These are phyloP conservation scores for Blepharisma stoltei DNA, from an alignment of 73 alveolate genomes.

Conservation along the genomic window DNA sequence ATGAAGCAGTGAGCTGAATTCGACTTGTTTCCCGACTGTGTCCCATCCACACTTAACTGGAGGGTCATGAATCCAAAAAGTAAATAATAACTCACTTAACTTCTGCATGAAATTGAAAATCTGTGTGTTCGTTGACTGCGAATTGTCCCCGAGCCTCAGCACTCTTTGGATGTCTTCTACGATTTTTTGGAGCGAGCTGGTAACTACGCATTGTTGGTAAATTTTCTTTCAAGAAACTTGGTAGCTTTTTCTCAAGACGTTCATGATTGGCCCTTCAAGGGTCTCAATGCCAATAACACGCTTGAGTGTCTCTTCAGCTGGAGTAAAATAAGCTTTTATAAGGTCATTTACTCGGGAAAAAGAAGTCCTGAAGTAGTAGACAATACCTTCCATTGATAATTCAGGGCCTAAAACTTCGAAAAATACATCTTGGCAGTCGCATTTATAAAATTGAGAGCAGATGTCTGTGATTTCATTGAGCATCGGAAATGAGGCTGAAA, in stretches of 20 bases:
- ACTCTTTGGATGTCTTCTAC: constrained; percentile 65
- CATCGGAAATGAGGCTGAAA: constrained; percentile 92
- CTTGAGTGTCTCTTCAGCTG: constrained; percentile 70
- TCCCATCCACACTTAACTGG: constrained; percentile 70
- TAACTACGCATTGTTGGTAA: constrained; percentile 50
- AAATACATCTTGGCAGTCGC: constrained; percentile 94
- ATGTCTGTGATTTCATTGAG: constrained; percentile 78
- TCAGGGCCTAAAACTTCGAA: constrained; percentile 93
- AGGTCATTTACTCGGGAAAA: constrained; percentile 60
- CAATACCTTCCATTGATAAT: constrained; percentile 86
- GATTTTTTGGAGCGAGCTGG: constrained; percentile 49
- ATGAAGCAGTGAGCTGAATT: constrained; percentile 76
- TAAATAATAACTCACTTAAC: constrained; percentile 62
- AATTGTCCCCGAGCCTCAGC: constrained; percentile 44
- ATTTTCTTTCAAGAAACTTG: constrained; percentile 83
- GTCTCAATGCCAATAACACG: constrained; percentile 65
- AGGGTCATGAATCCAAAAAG: constrained; percentile 75
- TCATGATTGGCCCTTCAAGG: constrained; percentile 90
- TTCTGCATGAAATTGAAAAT: constrained; percentile 52
- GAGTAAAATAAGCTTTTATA: constrained; percentile 68
- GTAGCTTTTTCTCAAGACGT: constrained; percentile 89
- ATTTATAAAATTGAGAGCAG: constrained; percentile 85
- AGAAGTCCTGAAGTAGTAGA: constrained; percentile 74
- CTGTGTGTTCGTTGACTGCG: constrained; percentile 59
- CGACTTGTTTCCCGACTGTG: constrained; percentile 84